phyloP scores from a whole-genome alignment of 345 rosid species.

The Citrus glauca region DNA sequence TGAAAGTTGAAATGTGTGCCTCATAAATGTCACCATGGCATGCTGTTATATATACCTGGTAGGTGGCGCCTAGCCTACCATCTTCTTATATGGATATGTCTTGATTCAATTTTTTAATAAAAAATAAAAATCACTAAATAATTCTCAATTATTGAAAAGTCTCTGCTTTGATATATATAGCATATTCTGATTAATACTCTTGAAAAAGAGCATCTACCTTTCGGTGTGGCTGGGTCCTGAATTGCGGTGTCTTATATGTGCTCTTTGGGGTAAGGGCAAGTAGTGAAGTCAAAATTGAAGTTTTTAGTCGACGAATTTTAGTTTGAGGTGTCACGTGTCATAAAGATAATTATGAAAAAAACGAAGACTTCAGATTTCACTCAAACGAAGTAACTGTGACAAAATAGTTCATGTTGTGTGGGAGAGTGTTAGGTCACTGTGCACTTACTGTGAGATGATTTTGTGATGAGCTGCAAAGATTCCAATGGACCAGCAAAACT shows the following conservation, averaged over 20 bases:
- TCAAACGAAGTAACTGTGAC: background rate
- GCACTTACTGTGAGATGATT: background rate
- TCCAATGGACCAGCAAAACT: constrained; percentile 10
- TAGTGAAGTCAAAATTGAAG: background rate
- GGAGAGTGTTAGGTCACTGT: background rate
- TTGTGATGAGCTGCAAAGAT: constrained; percentile 5
- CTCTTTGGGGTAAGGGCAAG: background rate
- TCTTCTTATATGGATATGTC: background rate
- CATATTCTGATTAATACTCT: background rate
- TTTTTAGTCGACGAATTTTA: background rate
- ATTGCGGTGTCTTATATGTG: background rate
- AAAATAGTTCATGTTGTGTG: background rate
- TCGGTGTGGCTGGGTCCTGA: constrained; percentile 4
- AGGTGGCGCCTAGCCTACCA: background rate
- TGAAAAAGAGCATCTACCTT: background rate
- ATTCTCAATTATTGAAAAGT: background rate
- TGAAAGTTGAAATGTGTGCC: constrained; percentile 32
- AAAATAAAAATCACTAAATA: too few relatives aligned
- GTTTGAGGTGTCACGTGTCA: background rate
- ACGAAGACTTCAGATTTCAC: background rate
- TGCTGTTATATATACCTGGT: background rate
- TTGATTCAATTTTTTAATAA: too few relatives aligned
- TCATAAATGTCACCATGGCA: constrained; percentile 11
- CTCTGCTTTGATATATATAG: background rate
- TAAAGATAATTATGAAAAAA: background rate